phyloP scores from a whole-genome alignment of 2,329 filamentous ascomycete species.

The Dactylellina leptospora region DNA sequence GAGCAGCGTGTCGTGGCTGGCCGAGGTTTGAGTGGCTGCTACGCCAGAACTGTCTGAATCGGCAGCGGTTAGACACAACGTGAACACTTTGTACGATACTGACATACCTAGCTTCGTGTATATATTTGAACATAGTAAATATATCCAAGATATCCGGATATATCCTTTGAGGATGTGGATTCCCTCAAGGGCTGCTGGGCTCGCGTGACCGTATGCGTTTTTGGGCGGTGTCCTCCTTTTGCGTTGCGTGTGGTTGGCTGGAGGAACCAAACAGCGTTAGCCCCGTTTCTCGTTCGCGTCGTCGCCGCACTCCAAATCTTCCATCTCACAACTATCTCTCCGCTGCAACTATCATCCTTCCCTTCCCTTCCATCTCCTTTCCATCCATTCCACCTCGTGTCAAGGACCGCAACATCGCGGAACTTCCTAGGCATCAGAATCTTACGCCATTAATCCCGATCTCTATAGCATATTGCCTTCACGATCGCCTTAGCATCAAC shows the following conservation, averaged over 20 bases:
- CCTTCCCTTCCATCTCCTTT: constrained; percentile 5
- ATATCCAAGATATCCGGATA: too few relatives aligned
- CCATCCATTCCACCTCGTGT: constrained; percentile 4
- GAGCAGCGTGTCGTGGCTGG: constrained; percentile 56
- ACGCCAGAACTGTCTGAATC: constrained; percentile 31
- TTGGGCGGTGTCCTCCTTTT: not conserved
- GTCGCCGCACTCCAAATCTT: constrained; percentile 28
- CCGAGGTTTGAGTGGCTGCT: constrained; percentile 51
- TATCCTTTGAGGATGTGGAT: too few relatives aligned
- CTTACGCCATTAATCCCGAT: too few relatives aligned
- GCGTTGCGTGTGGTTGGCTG: constrained; percentile 46
- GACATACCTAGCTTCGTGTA: not conserved
- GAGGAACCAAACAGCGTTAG: constrained; percentile 13
- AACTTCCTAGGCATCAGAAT: too few relatives aligned
- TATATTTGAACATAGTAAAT: not conserved
- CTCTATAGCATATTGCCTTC: too few relatives aligned
- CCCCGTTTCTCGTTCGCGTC: constrained; percentile 10
- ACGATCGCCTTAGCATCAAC: too few relatives aligned
- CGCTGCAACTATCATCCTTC: not conserved
- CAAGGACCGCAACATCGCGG: too few relatives aligned
- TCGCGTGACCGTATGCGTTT: not conserved
- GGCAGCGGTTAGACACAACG: not conserved
- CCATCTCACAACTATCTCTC: constrained; percentile 19
- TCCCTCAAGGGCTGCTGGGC: not conserved
- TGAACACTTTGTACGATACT: constrained; percentile 9